Conservation (phyloP, 768 basidiomycete species). For the Leccinum olivaceopallidum region DNA sequence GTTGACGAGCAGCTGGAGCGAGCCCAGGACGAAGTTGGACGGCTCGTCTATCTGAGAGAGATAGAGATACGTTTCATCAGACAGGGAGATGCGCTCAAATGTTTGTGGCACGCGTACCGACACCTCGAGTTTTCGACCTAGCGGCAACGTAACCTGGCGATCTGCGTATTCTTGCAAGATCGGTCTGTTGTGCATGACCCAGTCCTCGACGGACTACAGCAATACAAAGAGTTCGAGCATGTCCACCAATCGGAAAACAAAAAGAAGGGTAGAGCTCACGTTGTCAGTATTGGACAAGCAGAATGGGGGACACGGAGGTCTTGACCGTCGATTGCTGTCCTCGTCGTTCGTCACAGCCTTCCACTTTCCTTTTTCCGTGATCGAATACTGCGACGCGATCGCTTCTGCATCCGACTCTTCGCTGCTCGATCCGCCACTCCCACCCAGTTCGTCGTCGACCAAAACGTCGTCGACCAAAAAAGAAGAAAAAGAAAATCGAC, state of each 20-base stretch:
- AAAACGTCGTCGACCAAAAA: not conserved
- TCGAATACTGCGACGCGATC: not conserved
- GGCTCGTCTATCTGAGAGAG: conserved; percentile 25
- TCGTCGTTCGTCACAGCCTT: conserved; percentile 1
- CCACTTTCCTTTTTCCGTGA: conserved; percentile 18
- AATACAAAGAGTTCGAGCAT: not conserved
- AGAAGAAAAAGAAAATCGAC: not conserved
- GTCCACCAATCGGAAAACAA: not conserved
- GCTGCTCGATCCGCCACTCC: not conserved
- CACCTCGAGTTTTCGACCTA: conserved; percentile 27
- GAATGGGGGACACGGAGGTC: conserved; percentile 7
- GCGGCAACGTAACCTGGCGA: conserved; percentile 26
- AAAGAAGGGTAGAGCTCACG: conserved; percentile 8
- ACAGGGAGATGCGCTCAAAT: not conserved
- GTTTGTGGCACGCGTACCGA: conserved; percentile 17
- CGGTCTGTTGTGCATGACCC: conserved; percentile 25
- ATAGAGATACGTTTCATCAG: conserved; percentile 5
- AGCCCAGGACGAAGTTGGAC: conserved; percentile 25
- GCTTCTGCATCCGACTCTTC: conserved; percentile 1
- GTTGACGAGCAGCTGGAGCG: conserved; percentile 31
- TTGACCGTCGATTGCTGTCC: not conserved
- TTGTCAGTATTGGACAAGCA: not conserved
- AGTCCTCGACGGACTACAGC: conserved; percentile 20
- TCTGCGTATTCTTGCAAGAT: conserved; percentile 30
- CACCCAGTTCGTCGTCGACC: not conserved